Evolutionary conservation across 1,284 basidiomycete species (phyloP), one percentile per base, ranked within the genome.

Genomic region (Puccinia polysora): DNA sequence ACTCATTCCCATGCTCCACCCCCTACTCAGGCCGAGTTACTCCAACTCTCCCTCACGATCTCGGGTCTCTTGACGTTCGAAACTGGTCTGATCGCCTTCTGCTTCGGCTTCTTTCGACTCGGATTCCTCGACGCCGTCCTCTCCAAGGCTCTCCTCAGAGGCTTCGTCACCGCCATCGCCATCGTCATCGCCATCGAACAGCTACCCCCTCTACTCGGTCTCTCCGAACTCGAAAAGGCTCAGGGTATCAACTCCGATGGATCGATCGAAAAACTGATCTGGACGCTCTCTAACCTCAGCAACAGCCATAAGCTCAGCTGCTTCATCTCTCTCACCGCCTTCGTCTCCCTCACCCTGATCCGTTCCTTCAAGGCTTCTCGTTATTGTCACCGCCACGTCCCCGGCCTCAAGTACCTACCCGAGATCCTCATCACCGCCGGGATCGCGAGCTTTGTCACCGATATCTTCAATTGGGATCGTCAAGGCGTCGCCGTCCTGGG

Each of bases 71-170:
- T 91, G 67, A 89, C 90, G 0, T 84, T 94, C 65, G 90, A 91
- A 87, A 88, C 87, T 73, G 92, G 92, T n/a, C 76, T 93, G 32
- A 89, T 97, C 76, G 89, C 90, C 0, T 91, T 91, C 75, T 79
- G 89, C 10, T 84, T 97, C 38, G 93, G 93, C 5, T 85, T 96
- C 74, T 87, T 95, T 77, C 85, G 92, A 20, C 83, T 97, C 0
- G 93, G 93, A 0, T 97, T 97, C 81, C 86, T 97, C 64, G 93
- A 97, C 79, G 93, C 96, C 18, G 89, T 97, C 2, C 84, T 97
- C n/a, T 75, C 74, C 23, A 62, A 74, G 4, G 4, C 78, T 82
- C 81, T 91, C 6, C 83, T 97, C 45, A 85, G 90, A 45, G 93
- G 93, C 5, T 97, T 96, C 80, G 86, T 92, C 64, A 86, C 87